phyloP scores from a whole-genome alignment of 2,329 filamentous ascomycete species.

The Lizonia empirigonia region DNA sequence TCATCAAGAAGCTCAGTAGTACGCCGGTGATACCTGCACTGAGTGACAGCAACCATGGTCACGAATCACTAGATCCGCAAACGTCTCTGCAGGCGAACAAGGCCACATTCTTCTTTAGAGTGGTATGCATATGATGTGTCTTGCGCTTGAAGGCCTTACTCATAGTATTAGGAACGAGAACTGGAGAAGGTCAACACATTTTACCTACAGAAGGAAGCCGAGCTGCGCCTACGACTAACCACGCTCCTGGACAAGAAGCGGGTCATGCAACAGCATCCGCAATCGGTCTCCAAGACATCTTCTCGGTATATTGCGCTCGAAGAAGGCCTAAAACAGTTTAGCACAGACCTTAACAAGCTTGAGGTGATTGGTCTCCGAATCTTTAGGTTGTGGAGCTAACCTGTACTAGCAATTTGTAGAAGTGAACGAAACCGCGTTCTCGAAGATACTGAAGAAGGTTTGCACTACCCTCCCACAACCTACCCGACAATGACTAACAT shows the following conservation, averaged over 20 bases:
- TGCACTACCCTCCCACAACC: constrained; percentile 19
- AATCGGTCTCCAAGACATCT: constrained; percentile 81
- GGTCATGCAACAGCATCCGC: constrained; percentile 78
- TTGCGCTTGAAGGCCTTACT: background rate
- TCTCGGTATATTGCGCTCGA: constrained; percentile 94
- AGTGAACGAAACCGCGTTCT: constrained; percentile 96
- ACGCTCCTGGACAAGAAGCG: constrained; percentile 95
- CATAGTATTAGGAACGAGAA: constrained; percentile 78
- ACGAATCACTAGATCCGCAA: constrained; percentile 72
- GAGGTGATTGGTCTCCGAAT: constrained; percentile 57
- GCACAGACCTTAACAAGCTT: constrained; percentile 93
- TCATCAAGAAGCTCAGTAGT: constrained; percentile 96
- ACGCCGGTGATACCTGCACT: constrained; percentile 83
- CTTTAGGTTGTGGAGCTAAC: constrained; percentile 31
- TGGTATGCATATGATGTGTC: constrained; percentile 63
- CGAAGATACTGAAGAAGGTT: constrained; percentile 96
- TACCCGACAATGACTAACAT: constrained; percentile 42
- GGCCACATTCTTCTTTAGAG: constrained; percentile 96
- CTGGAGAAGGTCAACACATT: constrained; percentile 98
- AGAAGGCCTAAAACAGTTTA: constrained; percentile 97
- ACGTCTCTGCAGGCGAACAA: constrained; percentile 93
- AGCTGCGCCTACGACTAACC: constrained; percentile 83
- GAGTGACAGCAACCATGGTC: constrained; percentile 59
- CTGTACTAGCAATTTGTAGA: constrained; percentile 84
- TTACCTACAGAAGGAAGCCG: constrained; percentile 96